Conservation (phyloP, 2,329 filamentous ascomycete genomes). For the Xylaria sp. region DNA sequence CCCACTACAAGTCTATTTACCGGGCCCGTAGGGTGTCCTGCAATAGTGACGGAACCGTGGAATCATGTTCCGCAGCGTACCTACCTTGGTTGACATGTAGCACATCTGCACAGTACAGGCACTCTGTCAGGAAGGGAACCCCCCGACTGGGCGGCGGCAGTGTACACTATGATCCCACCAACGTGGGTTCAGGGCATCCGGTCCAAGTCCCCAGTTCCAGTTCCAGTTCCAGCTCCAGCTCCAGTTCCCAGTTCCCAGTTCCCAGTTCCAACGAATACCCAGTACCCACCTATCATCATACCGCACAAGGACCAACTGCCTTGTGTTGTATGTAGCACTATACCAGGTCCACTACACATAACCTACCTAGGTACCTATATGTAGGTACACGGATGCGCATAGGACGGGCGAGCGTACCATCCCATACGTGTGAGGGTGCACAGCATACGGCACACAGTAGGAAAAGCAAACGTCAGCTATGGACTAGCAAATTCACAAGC, state of each 20-base stretch:
- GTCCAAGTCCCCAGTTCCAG: conserved; percentile 8
- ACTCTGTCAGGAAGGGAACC: conserved; percentile 23
- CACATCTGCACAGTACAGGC: neutral
- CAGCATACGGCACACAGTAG: neutral
- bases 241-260: no score
- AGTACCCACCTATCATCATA: neutral
- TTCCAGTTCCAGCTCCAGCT: no score
- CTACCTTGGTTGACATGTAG: neutral
- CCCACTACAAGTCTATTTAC: conserved; percentile 7
- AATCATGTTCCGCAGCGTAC: conserved; percentile 22
- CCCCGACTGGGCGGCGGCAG: conserved; percentile 33
- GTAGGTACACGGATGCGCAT: neutral
- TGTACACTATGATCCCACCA: conserved; percentile 27
- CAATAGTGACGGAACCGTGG: conserved; percentile 21
- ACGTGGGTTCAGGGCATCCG: conserved; percentile 28
- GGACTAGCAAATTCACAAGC: neutral
- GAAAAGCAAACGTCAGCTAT: neutral
- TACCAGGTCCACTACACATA: no score
- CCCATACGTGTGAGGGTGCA: neutral
- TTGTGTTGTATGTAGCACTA: neutral
- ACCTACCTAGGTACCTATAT: no score
- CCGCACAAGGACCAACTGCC: neutral
- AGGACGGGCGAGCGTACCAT: neutral
- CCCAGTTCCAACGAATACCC: neutral
- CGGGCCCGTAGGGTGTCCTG: conserved; percentile 6